Evolutionary conservation across 2,329 filamentous ascomycete genomes (phyloP).

Genomic region (Diaporthe destruens): DNA sequence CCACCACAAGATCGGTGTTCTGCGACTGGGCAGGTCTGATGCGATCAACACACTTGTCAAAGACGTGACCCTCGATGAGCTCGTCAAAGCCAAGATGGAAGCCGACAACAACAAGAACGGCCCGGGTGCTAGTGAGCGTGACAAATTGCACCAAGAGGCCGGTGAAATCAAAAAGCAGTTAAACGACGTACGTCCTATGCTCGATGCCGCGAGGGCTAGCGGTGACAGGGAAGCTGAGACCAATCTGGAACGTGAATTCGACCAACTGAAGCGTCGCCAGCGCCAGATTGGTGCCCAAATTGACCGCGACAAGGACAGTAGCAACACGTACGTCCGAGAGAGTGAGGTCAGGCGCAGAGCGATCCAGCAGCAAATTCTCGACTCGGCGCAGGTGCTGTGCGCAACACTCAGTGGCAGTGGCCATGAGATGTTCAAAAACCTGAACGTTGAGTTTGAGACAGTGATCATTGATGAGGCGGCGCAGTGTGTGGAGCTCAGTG

Average conservation of each 20-base stretch:
- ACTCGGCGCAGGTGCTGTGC: constrained; percentile 92
- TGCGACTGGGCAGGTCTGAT: constrained; percentile 91
- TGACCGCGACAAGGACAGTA: constrained; percentile 87
- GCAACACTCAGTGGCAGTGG: constrained; percentile 95
- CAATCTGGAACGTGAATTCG: constrained; percentile 80
- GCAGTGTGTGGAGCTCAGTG: constrained; percentile 97
- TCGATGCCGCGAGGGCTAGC: constrained; percentile 75
- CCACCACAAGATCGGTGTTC: constrained; percentile 82
- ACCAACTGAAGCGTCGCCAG: constrained; percentile 82
- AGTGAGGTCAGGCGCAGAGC: constrained; percentile 86
- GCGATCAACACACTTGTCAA: constrained; percentile 90
- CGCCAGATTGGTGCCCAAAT: constrained; percentile 82
- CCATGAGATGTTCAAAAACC: constrained; percentile 95
- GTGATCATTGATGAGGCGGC: constrained; percentile 98
- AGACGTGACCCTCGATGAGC: constrained; percentile 92
- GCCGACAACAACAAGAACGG: constrained; percentile 69
- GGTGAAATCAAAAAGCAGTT: constrained; percentile 82
- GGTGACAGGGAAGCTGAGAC: constrained; percentile 62
- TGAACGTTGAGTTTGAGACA: constrained; percentile 97
- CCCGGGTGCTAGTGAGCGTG: constrained; percentile 64
- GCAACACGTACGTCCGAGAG: constrained; percentile 84
- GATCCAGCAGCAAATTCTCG: constrained; percentile 91
- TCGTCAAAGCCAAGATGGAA: constrained; percentile 82
- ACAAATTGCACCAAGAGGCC: constrained; percentile 73
- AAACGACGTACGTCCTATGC: constrained; percentile 75